Percentiles rank a stretch among this genome's conserved stretches.
These are phyloP conservation scores for Chamaecyparis obtusa DNA, from an alignment of 75 land plant genomes.

Conservation along the genomic window DNA sequence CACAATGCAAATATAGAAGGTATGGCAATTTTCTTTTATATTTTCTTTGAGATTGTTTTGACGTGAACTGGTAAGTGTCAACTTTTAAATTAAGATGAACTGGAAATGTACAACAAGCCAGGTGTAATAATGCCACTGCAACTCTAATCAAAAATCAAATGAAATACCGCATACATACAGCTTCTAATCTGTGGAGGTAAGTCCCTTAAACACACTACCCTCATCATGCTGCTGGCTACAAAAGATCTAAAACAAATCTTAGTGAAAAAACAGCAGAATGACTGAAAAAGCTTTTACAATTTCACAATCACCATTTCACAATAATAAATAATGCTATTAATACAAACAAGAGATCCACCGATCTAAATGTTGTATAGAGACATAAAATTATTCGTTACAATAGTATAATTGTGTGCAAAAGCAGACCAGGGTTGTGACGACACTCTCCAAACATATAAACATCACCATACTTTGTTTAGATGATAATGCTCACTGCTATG, in stretches of 20 bases:
- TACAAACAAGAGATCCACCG: not conserved
- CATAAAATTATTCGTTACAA: not conserved
- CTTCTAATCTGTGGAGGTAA: not conserved
- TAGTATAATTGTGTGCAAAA: constrained; percentile 5
- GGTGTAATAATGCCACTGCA: not conserved
- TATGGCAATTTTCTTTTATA: not conserved
- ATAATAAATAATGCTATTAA: not conserved
- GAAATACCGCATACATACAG: not conserved
- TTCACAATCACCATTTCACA: not conserved
- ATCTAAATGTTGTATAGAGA: not conserved
- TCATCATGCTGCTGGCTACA: not conserved
- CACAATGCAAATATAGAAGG: not conserved
- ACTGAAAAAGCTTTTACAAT: not conserved
- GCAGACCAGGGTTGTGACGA: not conserved
- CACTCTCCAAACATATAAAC: constrained; percentile 1
- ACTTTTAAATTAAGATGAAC: not conserved
- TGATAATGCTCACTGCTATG: constrained; percentile 8
- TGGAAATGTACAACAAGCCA: not conserved
- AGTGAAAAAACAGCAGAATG: not conserved
- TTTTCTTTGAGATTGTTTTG: not conserved
- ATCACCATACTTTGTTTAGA: not conserved
- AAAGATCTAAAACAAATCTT: not conserved
- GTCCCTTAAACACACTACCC: not conserved
- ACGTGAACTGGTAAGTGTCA: not conserved
- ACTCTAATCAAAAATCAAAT: not conserved